Percentiles rank a stretch among this genome's conserved stretches.
Conservation (phyloP, 805 yeast species). For the Saturnispora serradocipensis region DNA sequence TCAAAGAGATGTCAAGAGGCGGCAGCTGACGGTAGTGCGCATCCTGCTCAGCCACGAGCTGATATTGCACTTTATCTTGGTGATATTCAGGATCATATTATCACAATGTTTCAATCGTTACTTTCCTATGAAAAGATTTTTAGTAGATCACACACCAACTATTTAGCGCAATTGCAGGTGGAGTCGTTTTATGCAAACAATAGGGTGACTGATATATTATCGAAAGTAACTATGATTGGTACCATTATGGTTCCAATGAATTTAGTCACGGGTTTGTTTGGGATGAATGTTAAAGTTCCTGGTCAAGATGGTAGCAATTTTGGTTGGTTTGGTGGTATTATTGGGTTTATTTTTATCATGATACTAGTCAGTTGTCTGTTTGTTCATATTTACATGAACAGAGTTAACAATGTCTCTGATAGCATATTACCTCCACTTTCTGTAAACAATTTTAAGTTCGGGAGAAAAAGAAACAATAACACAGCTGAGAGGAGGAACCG, state of each 20-base stretch:
- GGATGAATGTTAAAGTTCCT: constrained; percentile 90
- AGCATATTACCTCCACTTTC: constrained; percentile 16
- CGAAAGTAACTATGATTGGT: constrained; percentile 85
- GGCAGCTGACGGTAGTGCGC: constrained; percentile 19
- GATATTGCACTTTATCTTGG: constrained; percentile 90
- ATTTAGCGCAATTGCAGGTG: constrained; percentile 88
- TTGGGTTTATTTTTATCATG: constrained; percentile 23
- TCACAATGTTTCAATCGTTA: constrained; percentile 90
- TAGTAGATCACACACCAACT: constrained; percentile 84
- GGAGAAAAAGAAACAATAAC: constrained; percentile 16
- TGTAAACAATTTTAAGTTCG: constrained; percentile 23
- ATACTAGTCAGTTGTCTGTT: constrained; percentile 16
- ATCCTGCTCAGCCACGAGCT: constrained; percentile 58
- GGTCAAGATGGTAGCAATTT: constrained; percentile 39
- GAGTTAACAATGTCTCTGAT: constrained; percentile 13
- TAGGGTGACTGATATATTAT: constrained; percentile 75
- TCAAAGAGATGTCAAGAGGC: constrained; percentile 90
- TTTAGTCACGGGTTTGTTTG: constrained; percentile 83
- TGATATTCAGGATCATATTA: constrained; percentile 94
- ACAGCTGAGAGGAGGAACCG: constrained; percentile 12
- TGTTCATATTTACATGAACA: constrained; percentile 22
- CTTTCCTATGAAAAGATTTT: constrained; percentile 87
- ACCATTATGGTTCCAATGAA: constrained; percentile 86
- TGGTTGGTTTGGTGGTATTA: constrained; percentile 45
- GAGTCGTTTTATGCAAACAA: constrained; percentile 82